phyloP scores from a whole-genome alignment of 495 filamentous ascomycete species.

The Xylaria nigripes region DNA sequence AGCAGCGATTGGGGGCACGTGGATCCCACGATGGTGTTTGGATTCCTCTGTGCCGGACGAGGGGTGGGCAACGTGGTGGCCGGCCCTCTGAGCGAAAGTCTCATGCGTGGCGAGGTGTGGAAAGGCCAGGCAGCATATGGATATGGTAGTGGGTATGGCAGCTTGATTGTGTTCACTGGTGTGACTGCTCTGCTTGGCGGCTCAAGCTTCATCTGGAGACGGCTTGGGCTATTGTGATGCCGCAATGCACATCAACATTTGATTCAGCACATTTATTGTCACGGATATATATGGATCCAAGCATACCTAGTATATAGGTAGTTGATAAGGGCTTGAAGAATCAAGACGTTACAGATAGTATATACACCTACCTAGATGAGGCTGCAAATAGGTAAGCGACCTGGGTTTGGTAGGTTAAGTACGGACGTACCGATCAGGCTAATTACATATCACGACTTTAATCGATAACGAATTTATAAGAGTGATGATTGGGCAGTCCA shows the following conservation, averaged over 20 bases:
- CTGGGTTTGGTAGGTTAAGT: too few relatives aligned
- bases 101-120: conserved; percentile 35
- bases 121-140: conserved; percentile 23
- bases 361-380: too few relatives aligned
- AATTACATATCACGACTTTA: too few relatives aligned
- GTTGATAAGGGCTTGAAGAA: too few relatives aligned
- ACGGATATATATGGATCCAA: too few relatives aligned
- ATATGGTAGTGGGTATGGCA: conserved; percentile 46
- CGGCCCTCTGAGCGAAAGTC: conserved; percentile 47
- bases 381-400: too few relatives aligned
- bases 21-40: conserved; percentile 28
- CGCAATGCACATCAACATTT: background rate
- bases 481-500: too few relatives aligned
- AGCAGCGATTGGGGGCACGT: conserved; percentile 13
- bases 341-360: too few relatives aligned
- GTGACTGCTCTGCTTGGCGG: conserved; percentile 47
- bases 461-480: too few relatives aligned
- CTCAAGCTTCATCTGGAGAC: conserved; percentile 40
- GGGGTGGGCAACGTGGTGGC: conserved; percentile 56
- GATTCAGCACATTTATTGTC: background rate
- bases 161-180: conserved; percentile 51
- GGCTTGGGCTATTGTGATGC: conserved; percentile 24
- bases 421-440: too few relatives aligned
- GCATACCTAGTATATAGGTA: too few relatives aligned
- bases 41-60: conserved; percentile 51